Evolutionary conservation across 2,329 filamentous ascomycete genomes (phyloP).

Genomic region (Arthrobotrys sinensis): DNA sequence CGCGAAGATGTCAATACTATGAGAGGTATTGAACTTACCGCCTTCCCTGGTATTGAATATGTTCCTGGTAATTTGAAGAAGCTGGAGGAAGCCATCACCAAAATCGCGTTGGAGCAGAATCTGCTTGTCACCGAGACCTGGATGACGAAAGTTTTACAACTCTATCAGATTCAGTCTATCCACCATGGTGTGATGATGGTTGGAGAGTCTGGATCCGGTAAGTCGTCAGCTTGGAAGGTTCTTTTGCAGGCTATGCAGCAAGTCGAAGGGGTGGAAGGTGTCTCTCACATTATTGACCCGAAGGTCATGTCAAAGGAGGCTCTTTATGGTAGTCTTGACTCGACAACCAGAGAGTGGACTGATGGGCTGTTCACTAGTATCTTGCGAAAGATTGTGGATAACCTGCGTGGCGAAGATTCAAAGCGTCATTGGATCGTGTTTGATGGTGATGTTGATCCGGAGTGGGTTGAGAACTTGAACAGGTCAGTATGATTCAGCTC

Average conservation of each 20-base stretch:
- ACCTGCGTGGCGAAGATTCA: constrained; percentile 93
- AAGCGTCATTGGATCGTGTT: constrained; percentile 99
- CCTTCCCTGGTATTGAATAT: constrained; percentile 94
- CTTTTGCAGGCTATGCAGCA: constrained; percentile 91
- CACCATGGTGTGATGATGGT: constrained; percentile 99
- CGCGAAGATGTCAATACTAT: constrained; percentile 91
- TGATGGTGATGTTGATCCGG: constrained; percentile 97
- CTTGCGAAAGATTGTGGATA: constrained; percentile 97
- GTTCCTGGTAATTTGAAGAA: constrained; percentile 87
- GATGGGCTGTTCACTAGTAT: constrained; percentile 99
- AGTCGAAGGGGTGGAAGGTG: constrained; percentile 91
- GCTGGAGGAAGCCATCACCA: constrained; percentile 84
- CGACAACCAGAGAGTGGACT: constrained; percentile 98
- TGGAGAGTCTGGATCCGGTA: constrained; percentile 95
- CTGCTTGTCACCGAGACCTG: constrained; percentile 92
- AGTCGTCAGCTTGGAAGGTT: constrained; percentile 94
- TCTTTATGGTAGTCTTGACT: constrained; percentile 94
- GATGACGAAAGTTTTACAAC: constrained; percentile 96
- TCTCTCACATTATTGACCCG: constrained; percentile 97
- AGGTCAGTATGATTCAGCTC: constrained; percentile 67
- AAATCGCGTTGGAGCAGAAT: constrained; percentile 86
- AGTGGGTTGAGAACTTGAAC: constrained; percentile 99
- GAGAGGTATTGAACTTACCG: constrained; percentile 82
- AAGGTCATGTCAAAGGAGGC: constrained; percentile 99
- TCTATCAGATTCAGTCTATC: constrained; percentile 97